Evolutionary conservation across 495 filamentous ascomycete species (phyloP).

Genomic region (Daldinia grandis): DNA sequence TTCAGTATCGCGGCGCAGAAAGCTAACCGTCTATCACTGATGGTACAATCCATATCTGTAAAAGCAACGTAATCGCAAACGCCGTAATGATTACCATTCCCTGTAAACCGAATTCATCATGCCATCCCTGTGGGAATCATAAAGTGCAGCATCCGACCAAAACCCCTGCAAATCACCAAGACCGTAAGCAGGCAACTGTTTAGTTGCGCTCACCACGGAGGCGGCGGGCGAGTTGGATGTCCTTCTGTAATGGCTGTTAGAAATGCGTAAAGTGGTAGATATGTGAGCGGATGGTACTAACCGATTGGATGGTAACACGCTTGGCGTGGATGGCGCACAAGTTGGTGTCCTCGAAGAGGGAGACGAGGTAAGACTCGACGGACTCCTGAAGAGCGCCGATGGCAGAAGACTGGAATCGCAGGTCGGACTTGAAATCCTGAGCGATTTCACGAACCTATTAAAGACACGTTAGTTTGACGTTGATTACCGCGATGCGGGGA

Average conservation of each 20-base stretch:
- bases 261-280: conserved; percentile 10
- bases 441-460: conserved; percentile 91
- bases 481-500: conserved; percentile 15
- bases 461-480: conserved; percentile 46
- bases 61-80: conserved; percentile 52
- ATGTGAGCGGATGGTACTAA: conserved; percentile 41
- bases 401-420: conserved; percentile 99
- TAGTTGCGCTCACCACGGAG: conserved; percentile 92
- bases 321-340: conserved; percentile 99
- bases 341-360: conserved; percentile 99
- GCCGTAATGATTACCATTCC: conserved; percentile 51
- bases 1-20: conserved; percentile 35
- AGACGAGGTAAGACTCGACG: conserved; percentile 99
- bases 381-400: conserved; percentile 99
- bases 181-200: conserved; percentile 11
- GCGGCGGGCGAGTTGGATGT: conserved; percentile 95
- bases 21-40: conserved; percentile 37
- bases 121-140: conserved; percentile 47
- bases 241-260: conserved; percentile 70
- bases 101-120: conserved; percentile 48
- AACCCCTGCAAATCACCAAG: conserved; percentile 38
- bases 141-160: conserved; percentile 34
- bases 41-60: conserved; percentile 45
- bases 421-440: conserved; percentile 99
- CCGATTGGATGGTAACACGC: conserved; percentile 92